A percentile compares a stretch with the other conserved stretches of the same genome.
Evolutionary conservation across 2,329 filamentous ascomycete species (phyloP).

Genomic region (Epicoccum sorghinum): DNA sequence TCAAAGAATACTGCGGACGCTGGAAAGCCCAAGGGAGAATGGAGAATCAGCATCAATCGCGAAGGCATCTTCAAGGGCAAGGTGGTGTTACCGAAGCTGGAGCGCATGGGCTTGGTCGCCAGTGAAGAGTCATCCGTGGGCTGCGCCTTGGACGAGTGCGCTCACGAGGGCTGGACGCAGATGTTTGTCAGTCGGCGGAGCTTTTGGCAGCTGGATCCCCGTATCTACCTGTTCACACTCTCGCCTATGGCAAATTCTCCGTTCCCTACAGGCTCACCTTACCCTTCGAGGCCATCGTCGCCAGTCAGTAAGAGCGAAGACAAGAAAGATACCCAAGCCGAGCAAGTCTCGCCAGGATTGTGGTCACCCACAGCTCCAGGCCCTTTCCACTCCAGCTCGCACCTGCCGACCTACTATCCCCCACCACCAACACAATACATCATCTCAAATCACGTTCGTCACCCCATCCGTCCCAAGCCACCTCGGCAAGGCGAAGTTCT

Average conservation of each 20-base stretch:
- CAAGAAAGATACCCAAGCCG: slow-evolving; percentile 37
- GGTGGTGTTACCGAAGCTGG: slow-evolving; percentile 85
- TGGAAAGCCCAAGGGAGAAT: slow-evolving; percentile 82
- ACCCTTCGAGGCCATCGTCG: slow-evolving; percentile 57
- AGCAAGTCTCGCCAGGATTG: slow-evolving; percentile 41
- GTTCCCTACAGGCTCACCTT: slow-evolving; percentile 58
- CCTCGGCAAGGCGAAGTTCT: slow-evolving; percentile 90
- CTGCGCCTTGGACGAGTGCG: slow-evolving; percentile 64
- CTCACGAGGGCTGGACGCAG: slow-evolving; percentile 70
- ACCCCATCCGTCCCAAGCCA: slow-evolving; percentile 86
- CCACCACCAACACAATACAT: slow-evolving; percentile 82
- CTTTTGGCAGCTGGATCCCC: slow-evolving; percentile 92
- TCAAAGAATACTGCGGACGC: slow-evolving; percentile 67
- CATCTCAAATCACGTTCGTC: slow-evolving; percentile 77
- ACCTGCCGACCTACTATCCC: slow-evolving; percentile 90
- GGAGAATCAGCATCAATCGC: slow-evolving; percentile 81
- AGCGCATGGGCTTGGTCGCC: slow-evolving; percentile 87
- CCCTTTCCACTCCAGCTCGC: slow-evolving; percentile 81
- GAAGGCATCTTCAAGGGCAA: slow-evolving; percentile 87
- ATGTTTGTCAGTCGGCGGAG: slow-evolving; percentile 82
- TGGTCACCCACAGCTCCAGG: slow-evolving; percentile 57
- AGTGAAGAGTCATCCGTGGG: slow-evolving; percentile 79
- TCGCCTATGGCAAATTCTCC: slow-evolving; percentile 63
- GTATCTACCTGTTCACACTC: slow-evolving; percentile 86
- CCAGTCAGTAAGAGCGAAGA: slow-evolving; percentile 47